phyloP scores from a whole-genome alignment of 768 basidiomycete genomes.

The Collybia sordida region DNA sequence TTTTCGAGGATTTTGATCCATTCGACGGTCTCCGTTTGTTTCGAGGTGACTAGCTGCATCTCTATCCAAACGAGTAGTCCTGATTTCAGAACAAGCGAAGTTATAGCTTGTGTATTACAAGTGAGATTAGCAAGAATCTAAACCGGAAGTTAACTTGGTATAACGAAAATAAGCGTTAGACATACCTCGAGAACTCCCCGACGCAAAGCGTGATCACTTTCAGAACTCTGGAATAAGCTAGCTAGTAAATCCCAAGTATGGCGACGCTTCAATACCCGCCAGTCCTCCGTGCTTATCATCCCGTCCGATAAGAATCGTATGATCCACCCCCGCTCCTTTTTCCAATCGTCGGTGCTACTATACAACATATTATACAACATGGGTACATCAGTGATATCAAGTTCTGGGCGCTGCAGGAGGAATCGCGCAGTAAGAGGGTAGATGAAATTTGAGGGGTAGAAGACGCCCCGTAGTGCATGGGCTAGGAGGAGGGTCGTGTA shows the following conservation, averaged over 20 bases:
- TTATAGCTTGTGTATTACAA: conserved; percentile 64
- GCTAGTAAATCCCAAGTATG: conserved; percentile 90
- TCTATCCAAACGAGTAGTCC: conserved; percentile 82
- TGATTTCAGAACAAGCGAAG: conserved; percentile 69
- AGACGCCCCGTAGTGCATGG: conserved; percentile 79
- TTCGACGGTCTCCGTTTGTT: conserved; percentile 43
- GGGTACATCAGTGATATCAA: conserved; percentile 84
- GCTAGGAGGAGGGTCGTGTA: conserved; percentile 80
- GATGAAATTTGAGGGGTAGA: conserved; percentile 85
- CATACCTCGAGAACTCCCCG: conserved; percentile 67
- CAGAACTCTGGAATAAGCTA: conserved; percentile 72
- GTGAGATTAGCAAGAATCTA: conserved; percentile 79
- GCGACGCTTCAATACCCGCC: conserved; percentile 75
- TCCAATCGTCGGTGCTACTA: conserved; percentile 77
- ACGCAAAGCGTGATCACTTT: conserved; percentile 50
- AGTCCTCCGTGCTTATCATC: conserved; percentile 73
- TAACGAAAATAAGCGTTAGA: not conserved
- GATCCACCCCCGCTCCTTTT: conserved; percentile 89
- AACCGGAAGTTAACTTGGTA: conserved; percentile 1
- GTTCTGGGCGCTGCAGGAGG: conserved; percentile 82
- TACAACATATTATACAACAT: conserved; percentile 90
- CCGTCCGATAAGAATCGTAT: conserved; percentile 81
- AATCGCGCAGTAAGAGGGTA: conserved; percentile 87
- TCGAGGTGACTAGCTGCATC: conserved; percentile 52
- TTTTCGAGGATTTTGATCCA: conserved; percentile 73